These are phyloP conservation scores for Geotrichum fermentans DNA, from an alignment of 1,139 yeast genomes.

Conservation along the genomic window DNA sequence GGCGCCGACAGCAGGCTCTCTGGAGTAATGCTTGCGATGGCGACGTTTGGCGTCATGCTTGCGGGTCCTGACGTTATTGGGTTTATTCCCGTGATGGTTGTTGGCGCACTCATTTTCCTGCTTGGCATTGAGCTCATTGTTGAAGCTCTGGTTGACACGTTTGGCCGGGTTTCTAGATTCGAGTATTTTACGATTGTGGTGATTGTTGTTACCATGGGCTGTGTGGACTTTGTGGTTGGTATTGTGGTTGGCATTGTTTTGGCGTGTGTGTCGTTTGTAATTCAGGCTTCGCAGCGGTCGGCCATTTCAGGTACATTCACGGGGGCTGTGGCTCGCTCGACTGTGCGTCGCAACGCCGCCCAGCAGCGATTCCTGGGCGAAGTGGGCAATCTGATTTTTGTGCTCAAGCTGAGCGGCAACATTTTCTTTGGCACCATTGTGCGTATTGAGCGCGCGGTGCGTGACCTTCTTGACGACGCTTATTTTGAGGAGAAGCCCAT, in stretches of 20 bases:
- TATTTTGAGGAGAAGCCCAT: constrained; percentile 52
- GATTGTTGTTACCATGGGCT: constrained; percentile 91
- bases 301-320: constrained; percentile 79
- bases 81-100: constrained; percentile 89
- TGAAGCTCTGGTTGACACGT: constrained; percentile 82
- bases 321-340: constrained; percentile 85
- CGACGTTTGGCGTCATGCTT: constrained; percentile 75
- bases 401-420: constrained; percentile 80
- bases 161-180: constrained; percentile 65
- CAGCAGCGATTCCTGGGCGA: constrained; percentile 80
- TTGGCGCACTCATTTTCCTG: constrained; percentile 83
- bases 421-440: constrained; percentile 94
- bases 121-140: constrained; percentile 84
- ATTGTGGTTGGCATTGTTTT: constrained; percentile 83
- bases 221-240: constrained; percentile 90
- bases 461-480: constrained; percentile 55
- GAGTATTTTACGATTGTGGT: constrained; percentile 81
- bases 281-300: constrained; percentile 81
- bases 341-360: constrained; percentile 85
- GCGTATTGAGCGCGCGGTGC: constrained; percentile 72
- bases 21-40: constrained; percentile 77
- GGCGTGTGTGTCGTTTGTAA: constrained; percentile 88
- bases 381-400: constrained; percentile 87
- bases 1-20: constrained; percentile 90
- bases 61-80: constrained; percentile 93